Base-by-base conservation (phyloP, 257 asterid species). In the Ballota nigra region DNA sequence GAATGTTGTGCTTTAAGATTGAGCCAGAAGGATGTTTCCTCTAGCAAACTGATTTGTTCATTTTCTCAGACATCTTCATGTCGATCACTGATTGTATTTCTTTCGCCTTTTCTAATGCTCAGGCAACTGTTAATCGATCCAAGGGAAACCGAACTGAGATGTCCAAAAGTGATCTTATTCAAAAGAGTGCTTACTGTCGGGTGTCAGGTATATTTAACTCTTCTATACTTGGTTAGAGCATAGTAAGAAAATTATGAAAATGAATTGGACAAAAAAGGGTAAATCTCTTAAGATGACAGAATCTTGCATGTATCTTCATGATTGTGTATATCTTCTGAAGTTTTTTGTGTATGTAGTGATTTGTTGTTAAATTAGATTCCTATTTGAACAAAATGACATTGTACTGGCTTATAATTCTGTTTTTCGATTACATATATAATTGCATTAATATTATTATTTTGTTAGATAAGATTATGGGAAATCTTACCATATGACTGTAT, bases 51-150 rank as follows among this genome's bases (percentile, higher is more conserved):
- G 34, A 52, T 40, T 10, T 2, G 45, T 22, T 72, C 8, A 8
- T 61, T 70, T 20, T 29, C 11, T 12, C 19, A 13, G 28, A 12
- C 19, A n/a, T 45, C 8, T 22, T 31, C 31, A 18, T 26, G 52
- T 3, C 33, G 28, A 7, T 38, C 20, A 8, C 8, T 59, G 52
- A 6, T 69, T 22, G n/a, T 69, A 8, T 22, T 49, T 40, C 16
- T 26, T 28, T 73, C 57, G 19, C 38, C 72, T 45, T 59, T 75
- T 63, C 41, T 57, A 43, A 75, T 74, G 63, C 76, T 43, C 68
- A 92, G 97, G 96, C 97, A 6, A 93, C 89, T 19, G 97, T 88
- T 68, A 93, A 91, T 77, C 89, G 98, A 52, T 93, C 96, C 66
- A 93, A 93, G 77, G 97, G 97, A 74, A 93, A 93, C 78, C 91